Conservation (phyloP, 2,329 filamentous ascomycete genomes). For the Chrysoporthe deuterocubensis region DNA sequence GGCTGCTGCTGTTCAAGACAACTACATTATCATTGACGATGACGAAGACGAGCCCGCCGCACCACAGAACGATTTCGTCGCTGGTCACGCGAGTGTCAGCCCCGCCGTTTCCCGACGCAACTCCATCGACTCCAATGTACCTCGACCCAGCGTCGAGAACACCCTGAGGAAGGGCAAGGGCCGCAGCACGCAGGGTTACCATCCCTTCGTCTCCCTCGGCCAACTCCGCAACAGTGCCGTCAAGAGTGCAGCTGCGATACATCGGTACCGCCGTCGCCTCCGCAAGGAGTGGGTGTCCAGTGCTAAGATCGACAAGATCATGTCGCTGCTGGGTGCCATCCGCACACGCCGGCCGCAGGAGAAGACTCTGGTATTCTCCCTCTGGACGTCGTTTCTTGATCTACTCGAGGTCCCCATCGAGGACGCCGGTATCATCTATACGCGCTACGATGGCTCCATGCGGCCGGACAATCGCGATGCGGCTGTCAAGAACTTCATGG, state of each 20-base stretch:
- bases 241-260: conserved; percentile 33
- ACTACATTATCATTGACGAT: neutral
- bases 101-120: neutral
- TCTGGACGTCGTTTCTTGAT: conserved; percentile 41
- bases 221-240: conserved; percentile 35
- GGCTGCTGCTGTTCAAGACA: neutral
- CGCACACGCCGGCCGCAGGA: conserved; percentile 33
- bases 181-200: neutral
- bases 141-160: neutral
- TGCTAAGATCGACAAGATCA: conserved; percentile 38
- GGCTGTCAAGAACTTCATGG: conserved; percentile 65
- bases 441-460: conserved; percentile 40
- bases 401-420: conserved; percentile 39
- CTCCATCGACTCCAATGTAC: neutral
- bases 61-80: neutral
- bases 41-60: neutral
- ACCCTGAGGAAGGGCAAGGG: conserved; percentile 1
- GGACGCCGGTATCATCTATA: conserved; percentile 34
- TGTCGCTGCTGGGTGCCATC: conserved; percentile 37
- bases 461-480: conserved; percentile 52
- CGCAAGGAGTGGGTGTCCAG: conserved; percentile 37
- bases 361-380: conserved; percentile 40
- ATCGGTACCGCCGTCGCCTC: conserved; percentile 34
- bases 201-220: neutral
- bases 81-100: neutral